Base-by-base conservation (phyloP, 352 stramenopile genomes). In the Thalassiosira pacifica region DNA sequence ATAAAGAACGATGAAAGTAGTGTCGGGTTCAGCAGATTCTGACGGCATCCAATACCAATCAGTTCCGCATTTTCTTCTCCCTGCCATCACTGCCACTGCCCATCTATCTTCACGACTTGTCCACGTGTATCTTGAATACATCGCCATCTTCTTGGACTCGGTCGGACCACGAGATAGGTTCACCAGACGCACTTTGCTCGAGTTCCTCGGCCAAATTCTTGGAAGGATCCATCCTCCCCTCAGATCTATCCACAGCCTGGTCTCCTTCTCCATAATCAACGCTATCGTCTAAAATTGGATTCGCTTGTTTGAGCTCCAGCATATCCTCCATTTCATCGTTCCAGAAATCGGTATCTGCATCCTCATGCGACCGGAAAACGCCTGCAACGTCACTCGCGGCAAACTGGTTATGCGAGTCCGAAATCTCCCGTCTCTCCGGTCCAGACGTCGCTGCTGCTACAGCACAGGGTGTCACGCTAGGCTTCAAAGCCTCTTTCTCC, bases 301-400 rank as follows among this genome's bases (percentile, higher is more conserved):
- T 76, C 0, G 79, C 74, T 29, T 32, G 71, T 45, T 80, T 86
- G 4, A 86, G 31, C 13, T 65, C 45, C 5, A 86, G 60, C 48
- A 86, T 42, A 16, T 77, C 71, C 31, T 86, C 65, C 79, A 78
- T 86, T 19, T 76, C 66, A 4, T 73, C 71, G 19, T 79, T 40
- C 70, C 65, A 77, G 72, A 86, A 78, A 11, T 67, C 45, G 18
- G 26, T 52, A 32, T 27, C 19, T 26, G 22, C 27, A 19, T n/a
- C 32, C 53, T 5, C 18, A 16, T 19, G 1, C 27, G 37, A 65
- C 27, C 75, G 64, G 42, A 82, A 84, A 27, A 73, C 31, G 27
- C 42, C 52, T 53, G n/a, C 16, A 31, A 0, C 11, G 67, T 68
- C 64, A 32, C 27, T 22, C 18, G 32, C 16, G 29, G 52, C 13